These are phyloP conservation scores for Nicotiana undulata DNA, from an alignment of 257 asterid genomes.

Conservation along the genomic window DNA sequence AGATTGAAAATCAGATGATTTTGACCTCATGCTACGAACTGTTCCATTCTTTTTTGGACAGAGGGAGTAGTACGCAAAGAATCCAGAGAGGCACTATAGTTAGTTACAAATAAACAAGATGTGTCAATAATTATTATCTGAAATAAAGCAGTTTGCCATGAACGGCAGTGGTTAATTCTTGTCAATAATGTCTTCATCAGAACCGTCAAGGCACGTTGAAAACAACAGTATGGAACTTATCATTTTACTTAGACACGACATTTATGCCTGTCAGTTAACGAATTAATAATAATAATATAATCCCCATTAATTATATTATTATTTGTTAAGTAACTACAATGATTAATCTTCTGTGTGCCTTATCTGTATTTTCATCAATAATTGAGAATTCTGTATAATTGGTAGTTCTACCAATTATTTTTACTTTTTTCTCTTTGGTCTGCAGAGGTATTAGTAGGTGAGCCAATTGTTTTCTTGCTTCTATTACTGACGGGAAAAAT, in stretches of 20 bases:
- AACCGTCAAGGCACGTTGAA: not conserved
- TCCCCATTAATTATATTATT: not conserved
- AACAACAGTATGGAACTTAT: not conserved
- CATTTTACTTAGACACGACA: not conserved
- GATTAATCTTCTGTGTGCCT: not conserved
- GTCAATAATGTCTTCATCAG: not conserved
- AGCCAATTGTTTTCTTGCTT: not conserved
- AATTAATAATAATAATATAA: not conserved
- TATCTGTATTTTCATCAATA: not conserved
- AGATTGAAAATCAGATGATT: not conserved
- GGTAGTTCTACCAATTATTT: slow-evolving; percentile 6
- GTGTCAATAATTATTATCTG: not conserved
- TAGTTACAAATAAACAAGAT: not conserved
- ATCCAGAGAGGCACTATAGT: not conserved
- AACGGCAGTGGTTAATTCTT: not conserved
- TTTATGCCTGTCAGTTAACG: not conserved
- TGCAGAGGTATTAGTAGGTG: not conserved
- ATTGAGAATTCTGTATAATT: not conserved
- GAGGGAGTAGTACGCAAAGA: too few species aligned
- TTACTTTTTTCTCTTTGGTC: not conserved
- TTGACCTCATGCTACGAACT: not conserved
- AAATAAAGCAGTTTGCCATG: not conserved
- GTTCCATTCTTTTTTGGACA: too few species aligned
- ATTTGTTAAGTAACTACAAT: not conserved
- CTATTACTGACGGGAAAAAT: not conserved